Evolutionary conservation across 2,329 filamentous ascomycete species (phyloP).

Genomic region (Fusarium sp.): DNA sequence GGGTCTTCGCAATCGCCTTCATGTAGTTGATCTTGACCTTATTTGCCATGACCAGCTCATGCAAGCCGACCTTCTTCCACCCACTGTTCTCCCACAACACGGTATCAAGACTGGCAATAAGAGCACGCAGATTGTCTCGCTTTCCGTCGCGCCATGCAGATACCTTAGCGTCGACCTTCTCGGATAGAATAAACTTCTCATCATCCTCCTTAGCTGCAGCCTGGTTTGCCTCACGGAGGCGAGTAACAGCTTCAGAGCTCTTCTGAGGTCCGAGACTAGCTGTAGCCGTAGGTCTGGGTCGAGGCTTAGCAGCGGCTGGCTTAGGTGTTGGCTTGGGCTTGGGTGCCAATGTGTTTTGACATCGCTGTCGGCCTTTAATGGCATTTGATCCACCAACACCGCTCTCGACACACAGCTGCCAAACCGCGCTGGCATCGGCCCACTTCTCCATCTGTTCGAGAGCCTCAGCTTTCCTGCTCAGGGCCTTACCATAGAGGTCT

Average conservation of each 20-base stretch:
- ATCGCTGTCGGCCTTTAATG: slow-evolving; percentile 86
- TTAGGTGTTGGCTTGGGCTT: slow-evolving; percentile 65
- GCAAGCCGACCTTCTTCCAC: slow-evolving; percentile 97
- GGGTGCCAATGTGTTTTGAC: slow-evolving; percentile 84
- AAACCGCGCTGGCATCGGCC: slow-evolving; percentile 82
- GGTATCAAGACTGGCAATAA: slow-evolving; percentile 85
- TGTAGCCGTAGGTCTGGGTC: slow-evolving; percentile 56
- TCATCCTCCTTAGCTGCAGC: slow-evolving; percentile 89
- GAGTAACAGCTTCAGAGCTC: slow-evolving; percentile 80
- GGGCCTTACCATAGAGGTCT: slow-evolving; percentile 91
- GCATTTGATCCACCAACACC: slow-evolving; percentile 88
- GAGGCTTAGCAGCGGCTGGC: slow-evolving; percentile 58
- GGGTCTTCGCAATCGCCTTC: slow-evolving; percentile 98
- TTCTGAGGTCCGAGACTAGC: slow-evolving; percentile 57
- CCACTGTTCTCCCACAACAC: slow-evolving; percentile 93
- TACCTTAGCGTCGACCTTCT: slow-evolving; percentile 84
- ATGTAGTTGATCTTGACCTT: slow-evolving; percentile 99
- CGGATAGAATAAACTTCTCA: slow-evolving; percentile 89
- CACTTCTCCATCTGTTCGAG: slow-evolving; percentile 96
- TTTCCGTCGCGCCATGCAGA: slow-evolving; percentile 89
- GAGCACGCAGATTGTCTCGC: slow-evolving; percentile 87
- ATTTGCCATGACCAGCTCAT: slow-evolving; percentile 89
- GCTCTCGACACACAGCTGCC: slow-evolving; percentile 84
- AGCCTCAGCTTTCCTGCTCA: slow-evolving; percentile 95
- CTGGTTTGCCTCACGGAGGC: slow-evolving; percentile 84